Base-by-base conservation (phyloP, 352 stramenopile genomes). In the Globisporangium cylindrosporum region DNA sequence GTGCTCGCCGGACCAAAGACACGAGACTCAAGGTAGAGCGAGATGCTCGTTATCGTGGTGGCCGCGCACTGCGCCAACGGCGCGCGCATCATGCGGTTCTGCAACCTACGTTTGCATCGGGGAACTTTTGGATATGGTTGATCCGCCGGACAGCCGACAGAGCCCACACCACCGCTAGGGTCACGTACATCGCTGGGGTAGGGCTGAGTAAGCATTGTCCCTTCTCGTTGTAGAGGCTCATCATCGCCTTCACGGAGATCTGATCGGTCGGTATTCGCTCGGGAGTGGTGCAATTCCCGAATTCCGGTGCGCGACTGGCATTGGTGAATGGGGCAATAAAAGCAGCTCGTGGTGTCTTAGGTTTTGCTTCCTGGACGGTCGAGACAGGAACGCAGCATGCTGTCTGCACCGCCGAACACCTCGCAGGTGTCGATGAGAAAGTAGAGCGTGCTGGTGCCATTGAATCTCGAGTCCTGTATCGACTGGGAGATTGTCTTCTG, bases 371-470 rank as follows among this genome's bases (percentile, higher is more conserved):
- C 67, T 9, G 67, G 38, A 58, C 63, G 41, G 2, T 69, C 43
- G 1, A 89, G 68, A 48, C 82, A 89, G 9, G 80, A 89, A 1
- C 79, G 79, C 49, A 91, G 66, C 15, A 88, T 81, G 1, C 77
- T 78, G 0, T 77, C 32, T 1, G 67, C 51, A 0, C 79, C 82
- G 4, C 75, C 82, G 24, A 86, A 61, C 5, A 79, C 82, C 67
- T 90, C 82, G 51, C 82, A 91, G 0, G 80, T 73, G 59, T 91
- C 76, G 22, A 89, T 77, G 60, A 78, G 80, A 51, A 88, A 81
- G 12, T 77, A 63, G 9, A 84, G 70, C n/a, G 38, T 73, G 18
- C 38, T 72, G 29, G 66, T 75, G 14, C 65, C 58, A 3, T 34
- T 55, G 66, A 64, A 72, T 18, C 27, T 24, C n/a, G 24, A 60